phyloP scores from a whole-genome alignment of 148 eudicot species.

The Nepenthes mirabilis region DNA sequence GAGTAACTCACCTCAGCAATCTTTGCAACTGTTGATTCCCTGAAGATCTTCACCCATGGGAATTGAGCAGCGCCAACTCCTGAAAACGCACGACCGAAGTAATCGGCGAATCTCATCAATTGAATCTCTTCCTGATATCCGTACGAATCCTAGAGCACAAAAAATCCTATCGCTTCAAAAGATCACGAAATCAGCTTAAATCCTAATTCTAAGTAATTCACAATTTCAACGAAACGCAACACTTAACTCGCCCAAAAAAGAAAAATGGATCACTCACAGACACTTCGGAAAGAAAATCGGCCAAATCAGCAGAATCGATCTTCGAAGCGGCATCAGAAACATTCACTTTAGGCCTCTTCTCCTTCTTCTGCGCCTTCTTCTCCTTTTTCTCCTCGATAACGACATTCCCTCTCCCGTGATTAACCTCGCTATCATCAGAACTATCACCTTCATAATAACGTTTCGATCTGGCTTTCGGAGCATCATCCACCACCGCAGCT shows the following conservation, averaged over 20 bases:
- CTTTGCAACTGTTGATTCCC: slow-evolving; percentile 49
- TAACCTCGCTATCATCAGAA: slow-evolving; percentile 14
- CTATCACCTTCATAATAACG: slow-evolving; percentile 10
- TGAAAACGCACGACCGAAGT: slow-evolving; percentile 59
- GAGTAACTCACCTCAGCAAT: slow-evolving; percentile 37
- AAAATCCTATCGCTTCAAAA: neutral
- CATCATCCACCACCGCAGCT: slow-evolving; percentile 10
- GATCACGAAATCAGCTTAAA: neutral
- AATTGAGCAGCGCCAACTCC: slow-evolving; percentile 50
- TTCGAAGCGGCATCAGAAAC: slow-evolving; percentile 41
- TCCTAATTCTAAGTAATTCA: neutral
- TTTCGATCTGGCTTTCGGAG: slow-evolving; percentile 19
- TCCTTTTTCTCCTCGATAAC: slow-evolving; percentile 5
- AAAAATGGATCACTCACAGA: slow-evolving; percentile 15
- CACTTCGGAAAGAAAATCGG: slow-evolving; percentile 26
- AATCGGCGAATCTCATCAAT: slow-evolving; percentile 77
- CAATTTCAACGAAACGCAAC: neutral
- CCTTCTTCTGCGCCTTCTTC: slow-evolving; percentile 27
- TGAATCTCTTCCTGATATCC: slow-evolving; percentile 54
- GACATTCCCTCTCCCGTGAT: neutral
- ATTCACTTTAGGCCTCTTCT: slow-evolving; percentile 40
- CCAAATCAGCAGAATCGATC: slow-evolving; percentile 43
- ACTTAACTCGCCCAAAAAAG: neutral
- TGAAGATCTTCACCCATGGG: slow-evolving; percentile 54
- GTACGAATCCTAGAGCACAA: slow-evolving; percentile 27